Evolutionary conservation across 179 eudicot species (phyloP).

Genomic region (Drosera spatulata): DNA sequence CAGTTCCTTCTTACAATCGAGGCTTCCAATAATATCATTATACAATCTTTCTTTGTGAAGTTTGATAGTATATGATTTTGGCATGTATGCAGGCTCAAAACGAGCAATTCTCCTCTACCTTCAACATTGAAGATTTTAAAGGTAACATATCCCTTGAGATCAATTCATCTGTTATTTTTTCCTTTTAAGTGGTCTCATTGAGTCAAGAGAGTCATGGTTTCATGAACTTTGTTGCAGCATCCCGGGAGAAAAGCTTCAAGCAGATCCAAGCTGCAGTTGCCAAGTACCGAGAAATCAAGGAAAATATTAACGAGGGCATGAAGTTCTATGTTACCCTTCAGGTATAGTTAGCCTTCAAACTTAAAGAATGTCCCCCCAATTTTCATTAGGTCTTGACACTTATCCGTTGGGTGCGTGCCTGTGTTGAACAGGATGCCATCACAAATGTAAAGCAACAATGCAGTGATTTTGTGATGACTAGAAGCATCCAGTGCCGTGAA

Average conservation of each 20-base stretch:
- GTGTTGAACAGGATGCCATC: constrained; percentile 74
- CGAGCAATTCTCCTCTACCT: too few relatives aligned
- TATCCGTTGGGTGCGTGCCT: background rate
- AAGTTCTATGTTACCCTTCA: constrained; percentile 96
- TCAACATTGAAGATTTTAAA: too few relatives aligned
- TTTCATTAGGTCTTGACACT: background rate
- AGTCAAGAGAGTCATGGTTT: too few relatives aligned
- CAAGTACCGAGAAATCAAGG: constrained; percentile 76
- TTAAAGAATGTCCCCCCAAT: background rate
- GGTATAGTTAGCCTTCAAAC: constrained; percentile 20
- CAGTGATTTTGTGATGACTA: constrained; percentile 91
- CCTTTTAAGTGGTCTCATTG: too few relatives aligned
- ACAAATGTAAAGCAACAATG: constrained; percentile 87
- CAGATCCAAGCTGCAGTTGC: constrained; percentile 91
- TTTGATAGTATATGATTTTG: too few relatives aligned
- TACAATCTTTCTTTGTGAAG: too few relatives aligned
- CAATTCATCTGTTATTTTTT: too few relatives aligned
- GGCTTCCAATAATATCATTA: too few relatives aligned
- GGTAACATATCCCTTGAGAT: too few relatives aligned
- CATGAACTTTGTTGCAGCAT: constrained; percentile 30
- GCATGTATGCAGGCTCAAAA: too few relatives aligned
- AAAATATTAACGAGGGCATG: constrained; percentile 82
- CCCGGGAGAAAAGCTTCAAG: constrained; percentile 69
- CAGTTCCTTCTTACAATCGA: too few relatives aligned
- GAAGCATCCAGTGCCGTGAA: constrained; percentile 93